Percentiles rank a stretch among this genome's conserved stretches.
Evolutionary conservation across 2,329 filamentous ascomycete species (phyloP).

Genomic region (Cordyceps cicadae): DNA sequence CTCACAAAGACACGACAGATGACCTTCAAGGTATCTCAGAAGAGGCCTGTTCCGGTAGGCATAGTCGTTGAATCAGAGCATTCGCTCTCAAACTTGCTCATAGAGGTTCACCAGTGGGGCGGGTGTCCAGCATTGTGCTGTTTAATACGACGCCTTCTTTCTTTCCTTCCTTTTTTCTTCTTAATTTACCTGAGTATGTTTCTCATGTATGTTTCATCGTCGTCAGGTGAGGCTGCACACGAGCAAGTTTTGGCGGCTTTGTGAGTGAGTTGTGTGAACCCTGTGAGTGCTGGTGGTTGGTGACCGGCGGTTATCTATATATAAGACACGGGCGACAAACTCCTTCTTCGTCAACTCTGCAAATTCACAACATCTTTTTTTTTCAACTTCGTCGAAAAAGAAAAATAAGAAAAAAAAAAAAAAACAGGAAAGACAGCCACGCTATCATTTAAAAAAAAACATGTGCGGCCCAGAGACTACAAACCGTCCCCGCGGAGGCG

Average conservation of each 20-base stretch:
- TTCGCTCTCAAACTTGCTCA: conserved; percentile 30
- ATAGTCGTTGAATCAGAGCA: conserved; percentile 17
- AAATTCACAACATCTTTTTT: too few relatives aligned
- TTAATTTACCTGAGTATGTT: not conserved
- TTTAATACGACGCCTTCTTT: not conserved
- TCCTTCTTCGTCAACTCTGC: not conserved
- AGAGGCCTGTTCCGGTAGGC: not conserved
- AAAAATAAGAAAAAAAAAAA: not conserved
- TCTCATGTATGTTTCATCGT: not conserved
- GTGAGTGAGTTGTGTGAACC: too few relatives aligned
- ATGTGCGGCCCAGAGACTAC: conserved; percentile 37
- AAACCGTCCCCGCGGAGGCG: conserved; percentile 35
- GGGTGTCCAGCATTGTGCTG: not conserved
- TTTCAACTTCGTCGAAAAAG: too few relatives aligned
- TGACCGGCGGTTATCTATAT: not conserved
- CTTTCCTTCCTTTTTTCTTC: not conserved
- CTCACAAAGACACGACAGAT: not conserved
- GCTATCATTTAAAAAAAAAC: not conserved
- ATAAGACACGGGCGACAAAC: not conserved
- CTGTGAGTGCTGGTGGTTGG: not conserved
- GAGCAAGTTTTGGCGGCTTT: conserved; percentile 1
- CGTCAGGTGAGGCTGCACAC: not conserved
- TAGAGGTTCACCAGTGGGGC: conserved; percentile 8
- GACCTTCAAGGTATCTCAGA: not conserved
- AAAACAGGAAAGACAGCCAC: not conserved